These are phyloP conservation scores for Endoconidiophora polonica DNA, from an alignment of 2,329 filamentous ascomycete genomes.

Conservation along the genomic window DNA sequence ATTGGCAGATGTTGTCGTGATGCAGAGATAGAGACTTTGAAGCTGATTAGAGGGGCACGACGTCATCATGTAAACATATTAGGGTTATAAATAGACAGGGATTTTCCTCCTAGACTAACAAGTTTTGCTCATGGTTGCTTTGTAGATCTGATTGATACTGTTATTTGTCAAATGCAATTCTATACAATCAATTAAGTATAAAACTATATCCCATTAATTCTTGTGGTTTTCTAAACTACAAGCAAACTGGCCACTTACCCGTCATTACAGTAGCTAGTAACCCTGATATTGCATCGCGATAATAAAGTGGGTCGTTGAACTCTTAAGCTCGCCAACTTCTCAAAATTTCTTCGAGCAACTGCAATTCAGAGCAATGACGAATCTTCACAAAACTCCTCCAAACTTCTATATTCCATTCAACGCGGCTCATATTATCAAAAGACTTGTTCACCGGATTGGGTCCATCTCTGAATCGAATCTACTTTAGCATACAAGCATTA, in stretches of 20 bases:
- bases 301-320: background rate
- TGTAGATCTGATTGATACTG: no score
- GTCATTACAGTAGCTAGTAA: background rate
- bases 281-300: background rate
- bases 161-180: no score
- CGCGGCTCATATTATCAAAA: no score
- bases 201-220: background rate
- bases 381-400: background rate
- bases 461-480: background rate
- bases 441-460: no score
- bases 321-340: background rate
- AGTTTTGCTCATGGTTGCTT: no score
- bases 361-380: no score
- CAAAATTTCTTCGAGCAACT: background rate
- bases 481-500: background rate
- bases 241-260: background rate
- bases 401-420: slow-evolving; percentile 2
- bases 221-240: background rate
- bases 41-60: background rate
- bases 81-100: background rate
- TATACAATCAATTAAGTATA: background rate
- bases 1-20: background rate
- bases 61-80: slow-evolving; percentile 3
- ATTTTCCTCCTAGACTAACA: no score
- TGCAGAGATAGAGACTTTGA: background rate